phyloP scores from a whole-genome alignment of 495 filamentous ascomycete genomes.

The Achaetomiella virescens region DNA sequence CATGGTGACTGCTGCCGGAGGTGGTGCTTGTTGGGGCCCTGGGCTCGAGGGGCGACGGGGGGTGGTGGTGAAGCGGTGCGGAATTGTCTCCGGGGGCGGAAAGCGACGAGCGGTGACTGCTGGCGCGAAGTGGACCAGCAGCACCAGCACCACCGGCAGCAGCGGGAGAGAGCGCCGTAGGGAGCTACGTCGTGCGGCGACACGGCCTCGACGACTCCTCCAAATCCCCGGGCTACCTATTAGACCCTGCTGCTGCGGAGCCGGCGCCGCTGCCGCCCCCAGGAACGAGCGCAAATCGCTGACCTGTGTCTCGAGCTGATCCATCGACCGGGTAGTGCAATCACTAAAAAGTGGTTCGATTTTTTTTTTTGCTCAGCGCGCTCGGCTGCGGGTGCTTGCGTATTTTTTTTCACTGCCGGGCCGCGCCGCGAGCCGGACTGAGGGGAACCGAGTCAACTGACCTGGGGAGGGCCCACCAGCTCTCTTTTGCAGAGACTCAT shows the following conservation, averaged over 20 bases:
- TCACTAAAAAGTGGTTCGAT: neutral
- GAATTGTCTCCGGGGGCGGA: conserved; percentile 37
- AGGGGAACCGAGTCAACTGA: too few species aligned
- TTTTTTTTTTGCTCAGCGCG: neutral
- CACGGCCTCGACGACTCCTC: neutral
- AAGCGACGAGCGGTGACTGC: conserved; percentile 20
- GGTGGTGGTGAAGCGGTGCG: conserved; percentile 18
- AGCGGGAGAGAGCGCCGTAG: neutral
- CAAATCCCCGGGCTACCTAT: neutral
- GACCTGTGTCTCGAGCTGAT: conserved; percentile 50
- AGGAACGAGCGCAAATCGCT: conserved; percentile 49
- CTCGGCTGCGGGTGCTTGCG: neutral
- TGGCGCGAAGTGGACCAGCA: conserved; percentile 15
- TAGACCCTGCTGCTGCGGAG: conserved; percentile 19
- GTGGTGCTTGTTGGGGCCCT: neutral
- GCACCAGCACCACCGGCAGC: neutral
- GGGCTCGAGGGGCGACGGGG: conserved; percentile 14
- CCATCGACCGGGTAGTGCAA: conserved; percentile 30
- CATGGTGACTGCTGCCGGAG: conserved; percentile 5
- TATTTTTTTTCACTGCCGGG: too few species aligned
- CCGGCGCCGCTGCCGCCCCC: conserved; percentile 4
- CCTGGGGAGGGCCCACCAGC: too few species aligned
- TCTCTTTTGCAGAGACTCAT: neutral
- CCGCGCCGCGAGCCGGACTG: neutral
- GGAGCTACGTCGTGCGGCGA: conserved; percentile 11